phyloP scores from a whole-genome alignment of 2,329 filamentous ascomycete genomes.

The Myriosclerotinia duriaeana region DNA sequence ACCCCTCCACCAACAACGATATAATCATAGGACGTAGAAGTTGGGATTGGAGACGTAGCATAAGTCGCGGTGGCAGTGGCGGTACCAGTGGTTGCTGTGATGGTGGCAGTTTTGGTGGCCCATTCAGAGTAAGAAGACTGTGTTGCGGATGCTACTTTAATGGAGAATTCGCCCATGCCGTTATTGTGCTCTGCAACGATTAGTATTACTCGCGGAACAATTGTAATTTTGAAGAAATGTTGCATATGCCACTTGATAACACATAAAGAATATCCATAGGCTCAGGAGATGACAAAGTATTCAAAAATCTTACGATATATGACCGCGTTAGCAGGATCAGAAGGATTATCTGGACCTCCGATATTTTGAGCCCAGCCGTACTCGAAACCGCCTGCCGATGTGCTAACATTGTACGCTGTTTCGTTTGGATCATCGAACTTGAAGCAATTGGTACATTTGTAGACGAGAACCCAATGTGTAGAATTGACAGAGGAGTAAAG shows the following conservation, averaged over 20 bases:
- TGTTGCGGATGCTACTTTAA: conserved; percentile 46
- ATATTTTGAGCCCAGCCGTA: conserved; percentile 57
- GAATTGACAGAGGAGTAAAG: conserved; percentile 58
- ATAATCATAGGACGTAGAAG: conserved; percentile 52
- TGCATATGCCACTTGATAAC: not conserved
- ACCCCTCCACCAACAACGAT: conserved; percentile 54
- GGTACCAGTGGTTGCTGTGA: conserved; percentile 38
- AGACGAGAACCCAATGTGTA: conserved; percentile 62
- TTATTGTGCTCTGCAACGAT: conserved; percentile 50
- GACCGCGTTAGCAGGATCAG: conserved; percentile 40
- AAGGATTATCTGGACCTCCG: conserved; percentile 43
- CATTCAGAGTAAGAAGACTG: conserved; percentile 43
- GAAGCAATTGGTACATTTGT: conserved; percentile 60
- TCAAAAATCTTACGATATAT: conserved; percentile 19
- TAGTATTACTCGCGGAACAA: conserved; percentile 29
- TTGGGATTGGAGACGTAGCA: conserved; percentile 49
- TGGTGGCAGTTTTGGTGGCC: conserved; percentile 36
- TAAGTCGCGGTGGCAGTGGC: conserved; percentile 48
- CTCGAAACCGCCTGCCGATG: conserved; percentile 47
- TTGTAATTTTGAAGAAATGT: conserved; percentile 45
- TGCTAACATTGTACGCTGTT: conserved; percentile 45
- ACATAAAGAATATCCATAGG: not conserved
- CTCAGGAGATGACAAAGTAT: not conserved
- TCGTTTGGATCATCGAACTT: conserved; percentile 52
- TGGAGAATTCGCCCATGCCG: conserved; percentile 53